Evolutionary conservation across 306 rosid genomes (phyloP).

Genomic region (Gynostemma pentaphyllum): DNA sequence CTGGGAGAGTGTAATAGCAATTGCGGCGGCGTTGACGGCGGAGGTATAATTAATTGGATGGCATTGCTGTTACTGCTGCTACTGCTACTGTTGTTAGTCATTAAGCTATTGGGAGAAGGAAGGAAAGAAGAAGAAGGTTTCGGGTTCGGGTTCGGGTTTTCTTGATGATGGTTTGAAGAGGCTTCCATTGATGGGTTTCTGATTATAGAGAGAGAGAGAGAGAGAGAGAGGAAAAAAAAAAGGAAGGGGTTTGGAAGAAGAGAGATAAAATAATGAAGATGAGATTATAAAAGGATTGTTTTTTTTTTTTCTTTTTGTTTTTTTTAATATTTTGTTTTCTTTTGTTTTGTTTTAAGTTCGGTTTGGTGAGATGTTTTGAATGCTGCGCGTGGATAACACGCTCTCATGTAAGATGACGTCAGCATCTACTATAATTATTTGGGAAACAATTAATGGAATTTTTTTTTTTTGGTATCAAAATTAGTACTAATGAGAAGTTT

Average conservation of each 20-base stretch:
- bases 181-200: constrained; percentile 37
- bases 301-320: constrained; percentile 21
- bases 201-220: constrained; percentile 2
- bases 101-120: constrained; percentile 25
- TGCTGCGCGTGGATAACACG: background rate
- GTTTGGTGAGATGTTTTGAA: background rate
- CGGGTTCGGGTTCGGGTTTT: background rate
- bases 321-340: background rate
- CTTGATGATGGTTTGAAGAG: constrained; percentile 26
- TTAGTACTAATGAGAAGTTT: background rate
- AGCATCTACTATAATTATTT: background rate
- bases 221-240: background rate
- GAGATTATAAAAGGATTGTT: constrained; percentile 10
- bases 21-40: constrained; percentile 9
- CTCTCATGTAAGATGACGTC: background rate
- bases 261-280: background rate
- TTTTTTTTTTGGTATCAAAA: background rate
- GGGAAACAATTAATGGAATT: no score
- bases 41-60: constrained; percentile 14
- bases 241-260: background rate
- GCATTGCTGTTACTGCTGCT: constrained; percentile 19
- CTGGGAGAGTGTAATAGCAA: constrained; percentile 28
- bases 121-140: background rate
- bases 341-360: background rate
- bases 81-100: constrained; percentile 16